Evolutionary conservation across 148 eudicot genomes (phyloP).

Genomic region (Chenopodium suecicum): DNA sequence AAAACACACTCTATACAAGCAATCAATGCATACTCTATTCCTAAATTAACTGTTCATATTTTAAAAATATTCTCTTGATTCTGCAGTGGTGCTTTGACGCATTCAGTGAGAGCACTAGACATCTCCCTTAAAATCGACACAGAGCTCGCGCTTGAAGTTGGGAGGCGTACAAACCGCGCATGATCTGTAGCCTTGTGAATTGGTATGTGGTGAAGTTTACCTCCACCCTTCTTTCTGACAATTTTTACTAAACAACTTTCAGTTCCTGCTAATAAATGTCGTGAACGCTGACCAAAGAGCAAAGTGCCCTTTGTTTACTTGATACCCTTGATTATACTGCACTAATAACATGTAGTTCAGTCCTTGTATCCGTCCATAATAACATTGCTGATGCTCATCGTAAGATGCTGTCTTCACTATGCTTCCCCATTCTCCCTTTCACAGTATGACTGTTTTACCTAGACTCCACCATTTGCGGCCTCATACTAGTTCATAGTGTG

Average conservation of each 20-base stretch:
- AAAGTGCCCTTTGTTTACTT: background rate
- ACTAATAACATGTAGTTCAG: background rate
- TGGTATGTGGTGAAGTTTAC: slow-evolving; percentile 3
- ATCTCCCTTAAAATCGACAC: slow-evolving; percentile 89
- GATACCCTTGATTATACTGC: background rate
- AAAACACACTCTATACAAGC: background rate
- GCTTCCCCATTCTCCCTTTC: background rate
- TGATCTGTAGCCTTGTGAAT: slow-evolving; percentile 26
- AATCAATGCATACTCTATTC: background rate
- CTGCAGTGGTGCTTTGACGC: slow-evolving; percentile 82
- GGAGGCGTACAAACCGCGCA: slow-evolving; percentile 91
- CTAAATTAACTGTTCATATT: background rate
- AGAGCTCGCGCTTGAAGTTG: slow-evolving; percentile 86
- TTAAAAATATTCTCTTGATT: background rate
- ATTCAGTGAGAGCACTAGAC: slow-evolving; percentile 88
- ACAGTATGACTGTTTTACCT: background rate
- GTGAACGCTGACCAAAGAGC: background rate
- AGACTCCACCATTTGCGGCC: background rate
- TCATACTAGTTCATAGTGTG: background rate
- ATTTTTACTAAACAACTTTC: background rate
- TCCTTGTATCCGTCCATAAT: background rate
- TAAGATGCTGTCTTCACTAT: background rate
- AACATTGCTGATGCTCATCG: background rate
- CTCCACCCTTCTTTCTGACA: background rate
- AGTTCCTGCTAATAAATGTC: background rate